Percentiles rank a stretch among this genome's conserved stretches.
phyloP scores from a whole-genome alignment of 148 eudicot species.

The Euryodendron excelsum region DNA sequence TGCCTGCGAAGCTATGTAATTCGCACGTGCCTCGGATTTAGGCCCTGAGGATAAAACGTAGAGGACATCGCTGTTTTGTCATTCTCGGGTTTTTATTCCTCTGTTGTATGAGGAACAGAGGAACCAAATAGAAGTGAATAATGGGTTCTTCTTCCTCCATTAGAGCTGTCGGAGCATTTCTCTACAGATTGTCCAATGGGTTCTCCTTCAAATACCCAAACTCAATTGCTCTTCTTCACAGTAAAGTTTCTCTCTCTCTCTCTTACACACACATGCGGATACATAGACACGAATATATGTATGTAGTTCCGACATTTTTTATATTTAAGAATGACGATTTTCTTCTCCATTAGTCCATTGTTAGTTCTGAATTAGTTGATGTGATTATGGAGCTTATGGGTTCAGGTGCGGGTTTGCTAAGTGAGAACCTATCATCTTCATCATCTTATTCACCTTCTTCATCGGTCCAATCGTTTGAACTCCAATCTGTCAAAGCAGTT shows the following conservation, averaged over 20 bases:
- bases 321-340: neutral
- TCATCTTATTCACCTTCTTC: constrained; percentile 34
- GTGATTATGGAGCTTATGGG: constrained; percentile 1
- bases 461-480: constrained; percentile 27
- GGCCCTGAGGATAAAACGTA: too few species aligned
- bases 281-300: neutral
- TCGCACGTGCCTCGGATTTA: too few species aligned
- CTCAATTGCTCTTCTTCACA: constrained; percentile 19
- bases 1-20: too few species aligned
- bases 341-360: neutral
- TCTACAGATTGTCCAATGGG: constrained; percentile 39
- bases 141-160: constrained; percentile 31
- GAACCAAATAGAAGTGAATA: neutral
- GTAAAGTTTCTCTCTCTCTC: constrained; percentile 23
- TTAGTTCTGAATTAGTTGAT: neutral
- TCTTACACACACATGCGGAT: neutral
- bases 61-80: too few species aligned
- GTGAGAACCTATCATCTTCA: constrained; percentile 32
- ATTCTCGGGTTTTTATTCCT: too few species aligned
- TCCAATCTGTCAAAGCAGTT: constrained; percentile 17
- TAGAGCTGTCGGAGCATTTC: constrained; percentile 36
- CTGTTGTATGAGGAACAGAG: neutral
- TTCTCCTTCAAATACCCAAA: constrained; percentile 24
- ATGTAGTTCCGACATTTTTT: neutral
- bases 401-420: constrained; percentile 41